These are phyloP conservation scores for Hyaloscypha finlandica DNA, from an alignment of 495 filamentous ascomycete genomes.

Conservation along the genomic window DNA sequence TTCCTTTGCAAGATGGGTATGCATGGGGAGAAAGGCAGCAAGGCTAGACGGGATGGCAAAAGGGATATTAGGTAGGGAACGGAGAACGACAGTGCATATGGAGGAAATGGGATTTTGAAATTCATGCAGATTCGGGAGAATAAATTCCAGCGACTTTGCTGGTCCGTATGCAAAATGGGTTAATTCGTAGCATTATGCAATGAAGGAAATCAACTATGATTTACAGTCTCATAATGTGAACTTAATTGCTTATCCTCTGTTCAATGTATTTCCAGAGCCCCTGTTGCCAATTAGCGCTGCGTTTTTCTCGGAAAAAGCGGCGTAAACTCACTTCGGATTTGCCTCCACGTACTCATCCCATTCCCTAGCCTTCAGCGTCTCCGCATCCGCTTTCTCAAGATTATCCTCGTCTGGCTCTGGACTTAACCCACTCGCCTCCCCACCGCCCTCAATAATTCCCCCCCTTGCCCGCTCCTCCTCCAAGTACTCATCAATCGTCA, in stretches of 20 bases:
- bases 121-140: too few relatives aligned
- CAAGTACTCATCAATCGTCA: conserved; percentile 97
- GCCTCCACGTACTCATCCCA: conserved; percentile 96
- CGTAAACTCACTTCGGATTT: conserved; percentile 65
- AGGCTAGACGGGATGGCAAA: too few relatives aligned
- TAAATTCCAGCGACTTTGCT: too few relatives aligned
- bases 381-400: conserved; percentile 77
- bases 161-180: too few relatives aligned
- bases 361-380: conserved; percentile 88
- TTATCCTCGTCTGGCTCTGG: conserved; percentile 87
- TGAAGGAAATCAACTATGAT: background rate
- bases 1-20: too few relatives aligned
- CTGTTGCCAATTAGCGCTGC: conserved; percentile 31
- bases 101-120: too few relatives aligned
- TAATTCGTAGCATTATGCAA: too few relatives aligned
- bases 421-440: conserved; percentile 68
- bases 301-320: background rate
- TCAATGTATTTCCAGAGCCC: conserved; percentile 84
- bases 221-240: background rate
- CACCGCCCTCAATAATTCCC: conserved; percentile 90
- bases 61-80: too few relatives aligned
- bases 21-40: too few relatives aligned
- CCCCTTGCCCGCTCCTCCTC: conserved; percentile 87
- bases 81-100: too few relatives aligned
- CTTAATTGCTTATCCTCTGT: conserved; percentile 53